Conservation (phyloP, 1,284 basidiomycete species). For the Pterulicium gracile region DNA sequence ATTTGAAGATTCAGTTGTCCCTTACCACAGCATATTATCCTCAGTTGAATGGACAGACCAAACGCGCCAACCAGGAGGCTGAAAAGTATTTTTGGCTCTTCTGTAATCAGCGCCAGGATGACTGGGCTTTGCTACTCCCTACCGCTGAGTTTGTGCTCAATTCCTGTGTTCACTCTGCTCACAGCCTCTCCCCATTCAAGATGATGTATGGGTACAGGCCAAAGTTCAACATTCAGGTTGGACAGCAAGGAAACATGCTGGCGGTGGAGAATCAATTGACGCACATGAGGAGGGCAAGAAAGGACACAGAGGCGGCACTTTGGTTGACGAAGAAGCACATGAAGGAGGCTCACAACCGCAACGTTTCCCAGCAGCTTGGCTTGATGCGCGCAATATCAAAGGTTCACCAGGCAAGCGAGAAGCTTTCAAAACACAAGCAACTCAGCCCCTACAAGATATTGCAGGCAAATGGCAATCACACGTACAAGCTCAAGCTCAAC, state of each 20-base stretch:
- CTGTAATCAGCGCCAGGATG: neutral
- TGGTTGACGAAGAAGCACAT: neutral
- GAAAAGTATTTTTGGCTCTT: neutral
- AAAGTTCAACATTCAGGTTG: neutral
- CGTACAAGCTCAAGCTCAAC: neutral
- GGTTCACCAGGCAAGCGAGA: neutral
- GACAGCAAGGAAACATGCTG: neutral
- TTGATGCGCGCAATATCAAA: neutral
- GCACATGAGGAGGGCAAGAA: neutral
- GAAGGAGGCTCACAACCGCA: neutral
- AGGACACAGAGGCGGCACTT: neutral
- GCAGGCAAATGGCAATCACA: neutral
- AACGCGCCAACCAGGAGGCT: neutral
- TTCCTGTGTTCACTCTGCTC: neutral
- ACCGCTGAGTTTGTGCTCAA: neutral
- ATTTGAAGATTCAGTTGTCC: neutral
- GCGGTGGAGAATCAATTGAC: neutral
- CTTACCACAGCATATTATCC: neutral
- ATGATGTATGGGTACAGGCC: neutral
- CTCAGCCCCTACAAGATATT: neutral
- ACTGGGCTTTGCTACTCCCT: neutral
- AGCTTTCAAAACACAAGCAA: neutral
- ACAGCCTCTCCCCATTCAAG: neutral
- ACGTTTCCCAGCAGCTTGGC: neutral
- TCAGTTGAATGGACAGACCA: neutral